These are phyloP conservation scores for Podila verticillata DNA, from an alignment of 192 early-diverging fungal genomes.

Conservation along the genomic window DNA sequence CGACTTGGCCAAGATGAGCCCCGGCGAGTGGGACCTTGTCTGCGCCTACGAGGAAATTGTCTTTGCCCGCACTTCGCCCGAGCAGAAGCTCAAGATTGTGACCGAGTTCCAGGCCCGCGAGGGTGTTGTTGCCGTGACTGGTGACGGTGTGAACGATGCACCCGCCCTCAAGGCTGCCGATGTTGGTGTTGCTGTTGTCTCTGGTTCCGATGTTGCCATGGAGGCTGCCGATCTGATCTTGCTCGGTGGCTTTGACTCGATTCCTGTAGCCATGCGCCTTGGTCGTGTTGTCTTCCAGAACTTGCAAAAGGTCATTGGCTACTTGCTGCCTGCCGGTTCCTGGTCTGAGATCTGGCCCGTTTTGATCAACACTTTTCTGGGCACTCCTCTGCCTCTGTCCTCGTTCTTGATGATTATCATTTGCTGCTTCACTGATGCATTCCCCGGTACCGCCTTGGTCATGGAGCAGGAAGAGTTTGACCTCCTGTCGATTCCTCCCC, in stretches of 20 bases:
- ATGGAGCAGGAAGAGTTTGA: constrained; percentile 83
- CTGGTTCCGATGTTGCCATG: constrained; percentile 83
- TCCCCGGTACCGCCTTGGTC: constrained; percentile 75
- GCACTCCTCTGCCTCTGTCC: constrained; percentile 80
- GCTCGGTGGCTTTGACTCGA: constrained; percentile 56
- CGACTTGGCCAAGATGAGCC: constrained; percentile 68
- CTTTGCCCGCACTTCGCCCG: constrained; percentile 91
- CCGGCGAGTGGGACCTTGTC: constrained; percentile 77
- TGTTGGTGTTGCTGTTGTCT: constrained; percentile 90
- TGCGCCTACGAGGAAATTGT: constrained; percentile 79
- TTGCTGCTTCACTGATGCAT: constrained; percentile 64
- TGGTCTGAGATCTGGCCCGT: constrained; percentile 83
- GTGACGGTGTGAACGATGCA: constrained; percentile 94
- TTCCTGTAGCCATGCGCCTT: constrained; percentile 76
- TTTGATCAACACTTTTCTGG: constrained; percentile 81
- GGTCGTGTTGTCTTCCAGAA: constrained; percentile 91
- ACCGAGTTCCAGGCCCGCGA: constrained; percentile 78
- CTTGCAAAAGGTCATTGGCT: constrained; percentile 87
- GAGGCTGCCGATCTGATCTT: constrained; percentile 76
- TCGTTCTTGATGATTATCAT: constrained; percentile 75
- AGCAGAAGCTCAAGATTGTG: constrained; percentile 80
- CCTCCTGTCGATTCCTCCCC: constrained; percentile 76
- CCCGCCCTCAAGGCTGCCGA: constrained; percentile 91
- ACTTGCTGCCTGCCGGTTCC: constrained; percentile 81
- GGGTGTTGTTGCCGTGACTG: constrained; percentile 85